Conservation (phyloP, 208 protist genomes). For the Trypanosoma boissoni region DNA sequence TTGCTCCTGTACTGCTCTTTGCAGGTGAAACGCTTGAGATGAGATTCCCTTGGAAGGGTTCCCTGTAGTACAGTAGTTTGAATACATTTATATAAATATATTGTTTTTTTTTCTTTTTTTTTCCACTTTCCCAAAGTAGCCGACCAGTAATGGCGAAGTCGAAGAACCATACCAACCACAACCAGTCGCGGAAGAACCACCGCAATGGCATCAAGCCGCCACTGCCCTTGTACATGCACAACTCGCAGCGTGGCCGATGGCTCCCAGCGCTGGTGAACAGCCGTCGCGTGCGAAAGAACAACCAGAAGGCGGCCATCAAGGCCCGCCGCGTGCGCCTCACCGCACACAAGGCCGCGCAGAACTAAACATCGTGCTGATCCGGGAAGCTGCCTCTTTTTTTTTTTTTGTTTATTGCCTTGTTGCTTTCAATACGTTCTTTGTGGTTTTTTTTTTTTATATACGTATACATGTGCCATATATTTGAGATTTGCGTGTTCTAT, state of each 20-base stretch:
- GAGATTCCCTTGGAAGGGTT: no score
- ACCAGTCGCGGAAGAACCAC: slow-evolving; percentile 92
- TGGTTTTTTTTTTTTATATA: slow-evolving; percentile 4
- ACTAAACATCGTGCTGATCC: slow-evolving; percentile 7
- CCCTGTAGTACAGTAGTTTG: background rate
- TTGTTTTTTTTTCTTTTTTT: slow-evolving; percentile 4
- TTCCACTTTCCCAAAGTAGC: slow-evolving; percentile 3
- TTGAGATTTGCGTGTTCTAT: no score
- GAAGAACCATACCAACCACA: slow-evolving; percentile 94
- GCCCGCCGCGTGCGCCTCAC: slow-evolving; percentile 74
- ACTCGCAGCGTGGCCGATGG: slow-evolving; percentile 81
- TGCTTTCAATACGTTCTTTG: background rate
- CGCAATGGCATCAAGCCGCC: slow-evolving; percentile 89
- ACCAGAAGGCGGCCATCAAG: slow-evolving; percentile 82
- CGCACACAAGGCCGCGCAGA: slow-evolving; percentile 17
- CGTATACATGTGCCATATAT: no score
- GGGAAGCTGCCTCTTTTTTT: background rate
- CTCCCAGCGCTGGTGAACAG: slow-evolving; percentile 77
- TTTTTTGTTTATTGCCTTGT: background rate
- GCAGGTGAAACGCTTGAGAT: no score
- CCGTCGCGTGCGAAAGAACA: slow-evolving; percentile 84
- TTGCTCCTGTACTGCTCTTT: no score
- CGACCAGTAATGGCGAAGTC: slow-evolving; percentile 85
- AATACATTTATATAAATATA: background rate
- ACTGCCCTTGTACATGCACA: slow-evolving; percentile 66